Base-by-base conservation (phyloP, 768 basidiomycete species). In the Tulasnella sp. region DNA sequence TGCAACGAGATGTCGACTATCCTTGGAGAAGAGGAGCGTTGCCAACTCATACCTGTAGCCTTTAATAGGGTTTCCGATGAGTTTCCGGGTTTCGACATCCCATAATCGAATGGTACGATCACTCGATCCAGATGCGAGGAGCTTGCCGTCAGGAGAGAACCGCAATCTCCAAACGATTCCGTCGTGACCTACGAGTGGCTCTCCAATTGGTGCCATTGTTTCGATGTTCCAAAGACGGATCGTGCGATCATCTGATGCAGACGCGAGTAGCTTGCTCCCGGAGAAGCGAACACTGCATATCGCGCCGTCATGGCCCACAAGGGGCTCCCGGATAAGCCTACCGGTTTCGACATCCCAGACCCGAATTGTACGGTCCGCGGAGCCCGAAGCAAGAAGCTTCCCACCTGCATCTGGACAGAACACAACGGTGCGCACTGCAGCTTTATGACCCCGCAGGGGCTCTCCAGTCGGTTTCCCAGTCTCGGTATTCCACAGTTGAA, bases 271-370 rank as follows among this genome's bases (percentile, higher is more conserved):
- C 52, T 26, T 59, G 19, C 52, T 29, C 22, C 32, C 7, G 52
- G 52, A 59, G 52, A 59, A 59, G 26, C n/a, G 32, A 9, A 29
- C 22, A 26, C 52, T 59, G 1, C 3, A 1, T 74, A 84, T 82
- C 75, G 81, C 80, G 73, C 80, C 80, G 74, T 77, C 78, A 77
- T 84, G 83, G 16, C 83, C 83, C 69, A 79, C 78, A 70, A 83
- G 26, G 16, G 73, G 68, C 29, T 73, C 72, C 14, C 72, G 69
- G 0, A 70, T 40, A 19, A 42, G 52, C 32, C 78, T 76, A 8
- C 82, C 83, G 1, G 79, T 82, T 37, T 76, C 67, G 65, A 80
- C 79, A 74, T 83, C 81, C 83, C 83, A 84, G 1, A 84, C 79
- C 39, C 82, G 79, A 37, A 84, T 80, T 75, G 81, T 79, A 22